Evolutionary conservation across 2,329 filamentous ascomycete species (phyloP).

Genomic region (Spiromastix sp.): DNA sequence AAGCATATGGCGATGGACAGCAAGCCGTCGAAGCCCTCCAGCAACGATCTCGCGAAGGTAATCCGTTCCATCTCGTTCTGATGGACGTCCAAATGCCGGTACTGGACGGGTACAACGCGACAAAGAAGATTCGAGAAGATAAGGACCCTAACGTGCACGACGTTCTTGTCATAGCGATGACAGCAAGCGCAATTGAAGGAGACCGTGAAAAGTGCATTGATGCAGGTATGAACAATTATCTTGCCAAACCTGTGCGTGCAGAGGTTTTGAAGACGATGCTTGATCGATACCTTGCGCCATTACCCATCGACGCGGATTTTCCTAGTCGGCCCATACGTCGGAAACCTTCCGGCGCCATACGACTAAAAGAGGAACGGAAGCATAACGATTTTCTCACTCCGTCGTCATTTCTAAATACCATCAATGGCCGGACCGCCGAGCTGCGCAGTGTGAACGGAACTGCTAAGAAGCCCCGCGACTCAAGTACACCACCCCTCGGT

Average conservation of each 20-base stretch:
- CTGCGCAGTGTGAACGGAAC: no score
- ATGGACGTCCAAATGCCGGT: constrained; percentile 98
- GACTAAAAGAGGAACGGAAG: no score
- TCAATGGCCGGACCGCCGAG: no score
- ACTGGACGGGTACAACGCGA: constrained; percentile 85
- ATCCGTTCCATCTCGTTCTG: constrained; percentile 78
- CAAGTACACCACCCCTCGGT: no score
- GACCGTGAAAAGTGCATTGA: constrained; percentile 93
- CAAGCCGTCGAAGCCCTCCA: constrained; percentile 82
- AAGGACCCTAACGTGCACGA: constrained; percentile 64
- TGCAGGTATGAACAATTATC: constrained; percentile 94
- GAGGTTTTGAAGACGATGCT: constrained; percentile 79
- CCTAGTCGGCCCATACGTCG: no score
- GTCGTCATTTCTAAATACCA: no score
- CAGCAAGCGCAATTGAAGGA: constrained; percentile 84
- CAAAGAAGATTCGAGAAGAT: constrained; percentile 70
- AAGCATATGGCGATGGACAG: constrained; percentile 81
- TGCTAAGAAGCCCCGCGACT: no score
- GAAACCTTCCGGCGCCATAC: no score
- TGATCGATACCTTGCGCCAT: constrained; percentile 52
- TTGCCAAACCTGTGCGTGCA: constrained; percentile 88
- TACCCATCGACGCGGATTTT: constrained; percentile 21
- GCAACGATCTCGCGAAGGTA: constrained; percentile 56
- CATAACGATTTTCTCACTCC: no score
- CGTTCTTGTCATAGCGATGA: constrained; percentile 95